Conservation (phyloP, 2,329 filamentous ascomycete genomes). For the Neonectria faginata region DNA sequence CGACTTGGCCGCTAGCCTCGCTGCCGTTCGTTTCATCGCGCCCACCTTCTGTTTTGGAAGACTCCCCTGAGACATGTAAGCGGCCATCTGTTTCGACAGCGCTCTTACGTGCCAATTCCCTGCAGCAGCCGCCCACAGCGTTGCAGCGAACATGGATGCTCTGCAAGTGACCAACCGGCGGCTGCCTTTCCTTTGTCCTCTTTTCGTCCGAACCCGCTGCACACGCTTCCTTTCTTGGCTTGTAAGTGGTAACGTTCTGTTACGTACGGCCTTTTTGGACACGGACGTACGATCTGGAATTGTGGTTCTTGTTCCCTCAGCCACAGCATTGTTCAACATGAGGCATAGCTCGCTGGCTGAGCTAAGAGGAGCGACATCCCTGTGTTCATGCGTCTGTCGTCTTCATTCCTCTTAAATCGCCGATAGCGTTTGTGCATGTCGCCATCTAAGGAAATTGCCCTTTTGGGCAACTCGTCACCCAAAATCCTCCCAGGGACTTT, state of each 20-base stretch:
- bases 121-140: constrained; percentile 3
- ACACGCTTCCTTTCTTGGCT: not conserved
- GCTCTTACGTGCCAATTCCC: not conserved
- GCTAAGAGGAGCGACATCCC: not conserved
- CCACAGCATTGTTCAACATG: not conserved
- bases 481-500: not conserved
- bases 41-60: constrained; percentile 11
- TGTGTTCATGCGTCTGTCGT: not conserved
- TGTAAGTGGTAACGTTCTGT: not conserved
- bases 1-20: not conserved
- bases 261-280: not conserved
- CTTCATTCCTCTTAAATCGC: too few species aligned
- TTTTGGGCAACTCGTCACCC: not conserved
- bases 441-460: not conserved
- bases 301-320: not conserved
- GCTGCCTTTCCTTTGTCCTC: not conserved
- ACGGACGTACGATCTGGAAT: not conserved
- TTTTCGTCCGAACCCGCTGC: not conserved
- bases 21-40: constrained; percentile 5
- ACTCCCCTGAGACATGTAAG: constrained; percentile 9
- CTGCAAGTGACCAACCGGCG: not conserved
- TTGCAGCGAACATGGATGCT: too few species aligned
- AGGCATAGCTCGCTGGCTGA: not conserved
- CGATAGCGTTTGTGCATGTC: not conserved
- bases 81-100: constrained; percentile 1